Percentiles rank a stretch among this genome's conserved stretches.
Conservation (phyloP, 2,329 filamentous ascomycete genomes). For the Juglanconis oblonga region DNA sequence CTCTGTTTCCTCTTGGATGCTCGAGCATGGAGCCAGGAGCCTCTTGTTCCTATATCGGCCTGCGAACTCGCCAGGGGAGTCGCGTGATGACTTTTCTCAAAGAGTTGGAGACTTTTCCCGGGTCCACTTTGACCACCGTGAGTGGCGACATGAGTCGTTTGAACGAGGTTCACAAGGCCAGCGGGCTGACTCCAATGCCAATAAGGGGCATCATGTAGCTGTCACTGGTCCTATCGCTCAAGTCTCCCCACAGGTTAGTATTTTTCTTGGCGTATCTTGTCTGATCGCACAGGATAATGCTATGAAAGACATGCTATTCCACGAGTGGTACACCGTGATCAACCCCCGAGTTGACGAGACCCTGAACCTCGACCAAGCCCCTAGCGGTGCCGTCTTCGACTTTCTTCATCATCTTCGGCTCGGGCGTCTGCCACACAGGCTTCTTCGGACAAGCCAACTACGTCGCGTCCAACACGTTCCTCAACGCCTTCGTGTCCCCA, state of each 20-base stretch:
- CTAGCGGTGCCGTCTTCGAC: conserved; percentile 25
- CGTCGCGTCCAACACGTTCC: conserved; percentile 32
- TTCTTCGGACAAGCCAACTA: conserved; percentile 29
- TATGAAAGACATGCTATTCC: not conserved
- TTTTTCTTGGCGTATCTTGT: no score
- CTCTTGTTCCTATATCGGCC: not conserved
- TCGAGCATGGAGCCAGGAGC: conserved; percentile 1
- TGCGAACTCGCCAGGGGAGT: not conserved
- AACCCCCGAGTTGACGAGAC: conserved; percentile 38
- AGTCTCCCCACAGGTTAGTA: no score
- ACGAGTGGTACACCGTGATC: not conserved
- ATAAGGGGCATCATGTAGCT: not conserved
- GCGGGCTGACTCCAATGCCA: not conserved
- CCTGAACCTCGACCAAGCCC: conserved; percentile 35
- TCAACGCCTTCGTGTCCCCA: conserved; percentile 32
- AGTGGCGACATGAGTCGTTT: not conserved
- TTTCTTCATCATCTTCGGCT: conserved; percentile 30
- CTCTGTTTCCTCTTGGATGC: not conserved
- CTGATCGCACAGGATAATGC: not conserved
- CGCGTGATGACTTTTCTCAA: not conserved
- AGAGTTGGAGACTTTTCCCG: not conserved
- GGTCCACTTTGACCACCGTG: not conserved
- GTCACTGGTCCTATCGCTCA: not conserved
- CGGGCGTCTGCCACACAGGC: not conserved
- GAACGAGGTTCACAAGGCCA: not conserved